These are phyloP conservation scores for Euphorbia peplus DNA, from an alignment of 345 rosid genomes.

Conservation along the genomic window DNA sequence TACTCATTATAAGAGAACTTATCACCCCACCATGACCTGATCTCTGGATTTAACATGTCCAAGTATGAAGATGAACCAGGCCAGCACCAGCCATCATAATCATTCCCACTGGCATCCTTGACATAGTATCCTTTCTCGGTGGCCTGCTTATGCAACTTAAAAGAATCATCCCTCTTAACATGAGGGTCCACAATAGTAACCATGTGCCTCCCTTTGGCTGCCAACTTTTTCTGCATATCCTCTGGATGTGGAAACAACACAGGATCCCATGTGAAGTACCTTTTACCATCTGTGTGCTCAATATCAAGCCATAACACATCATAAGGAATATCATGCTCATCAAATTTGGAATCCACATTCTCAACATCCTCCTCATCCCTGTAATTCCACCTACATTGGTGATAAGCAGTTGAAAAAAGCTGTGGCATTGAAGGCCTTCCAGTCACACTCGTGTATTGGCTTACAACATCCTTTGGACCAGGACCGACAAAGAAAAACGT, in stretches of 20 bases:
- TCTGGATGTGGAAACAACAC: conserved; percentile 79
- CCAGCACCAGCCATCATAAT: conserved; percentile 99
- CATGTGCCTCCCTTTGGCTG: conserved; percentile 90
- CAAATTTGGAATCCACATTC: conserved; percentile 87
- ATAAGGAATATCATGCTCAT: conserved; percentile 93
- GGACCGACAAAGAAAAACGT: conserved; percentile 88
- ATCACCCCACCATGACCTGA: conserved; percentile 89
- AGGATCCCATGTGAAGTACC: conserved; percentile 91
- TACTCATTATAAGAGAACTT: conserved; percentile 72
- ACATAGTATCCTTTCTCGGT: conserved; percentile 78
- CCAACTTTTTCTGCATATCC: conserved; percentile 87
- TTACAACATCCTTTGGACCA: conserved; percentile 84
- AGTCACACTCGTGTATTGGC: conserved; percentile 74
- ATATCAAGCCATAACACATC: conserved; percentile 99
- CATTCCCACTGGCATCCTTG: conserved; percentile 78
- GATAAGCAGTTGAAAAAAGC: conserved; percentile 84
- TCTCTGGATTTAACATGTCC: conserved; percentile 82
- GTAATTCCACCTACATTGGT: conserved; percentile 98
- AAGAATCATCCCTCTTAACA: conserved; percentile 85
- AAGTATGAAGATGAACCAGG: conserved; percentile 92
- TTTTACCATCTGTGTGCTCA: conserved; percentile 94
- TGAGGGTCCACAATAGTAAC: conserved; percentile 99
- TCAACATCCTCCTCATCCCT: conserved; percentile 98
- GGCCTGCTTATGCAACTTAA: conserved; percentile 79
- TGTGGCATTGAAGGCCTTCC: conserved; percentile 92